A percentile compares a stretch with the other conserved stretches of the same genome.
These are phyloP conservation scores for Annona squamosa DNA, from an alignment of 164 flowering plant genomes.

Conservation along the genomic window DNA sequence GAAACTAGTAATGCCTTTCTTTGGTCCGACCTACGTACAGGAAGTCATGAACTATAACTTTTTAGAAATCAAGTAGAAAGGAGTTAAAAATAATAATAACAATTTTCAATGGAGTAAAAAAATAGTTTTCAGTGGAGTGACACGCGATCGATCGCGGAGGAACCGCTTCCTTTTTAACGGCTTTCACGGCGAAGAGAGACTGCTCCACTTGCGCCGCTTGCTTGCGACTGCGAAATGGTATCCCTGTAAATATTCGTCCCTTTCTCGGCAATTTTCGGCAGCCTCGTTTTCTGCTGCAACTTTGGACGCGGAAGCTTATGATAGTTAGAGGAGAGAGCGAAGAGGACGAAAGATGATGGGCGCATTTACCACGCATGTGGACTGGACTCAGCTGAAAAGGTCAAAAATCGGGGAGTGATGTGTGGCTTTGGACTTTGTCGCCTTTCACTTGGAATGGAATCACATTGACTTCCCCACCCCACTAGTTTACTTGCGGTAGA, in stretches of 20 bases:
- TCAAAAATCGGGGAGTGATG: constrained; percentile 2
- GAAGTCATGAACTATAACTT: too few relatives aligned
- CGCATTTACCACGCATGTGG: neutral
- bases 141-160: too few relatives aligned
- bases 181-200: too few relatives aligned
- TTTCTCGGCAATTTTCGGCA: neutral
- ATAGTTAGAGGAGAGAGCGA: neutral
- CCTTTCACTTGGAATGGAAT: constrained; percentile 1
- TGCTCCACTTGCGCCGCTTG: too few relatives aligned
- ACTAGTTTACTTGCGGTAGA: too few relatives aligned
- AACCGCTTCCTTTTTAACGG: too few relatives aligned
- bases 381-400: constrained; percentile 8
- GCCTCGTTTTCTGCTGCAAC: neutral
- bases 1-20: too few relatives aligned
- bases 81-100: too few relatives aligned
- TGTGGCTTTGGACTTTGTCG: neutral
- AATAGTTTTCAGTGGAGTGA: too few relatives aligned
- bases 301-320: neutral
- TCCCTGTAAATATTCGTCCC: neutral
- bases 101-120: too few relatives aligned
- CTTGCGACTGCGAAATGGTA: neutral
- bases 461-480: neutral
- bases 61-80: too few relatives aligned
- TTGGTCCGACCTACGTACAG: too few relatives aligned
- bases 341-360: neutral